Evolutionary conservation across 2,329 filamentous ascomycete genomes (phyloP), one percentile per base, ranked within the genome.

Genomic region (Plenodomus biglobosus): DNA sequence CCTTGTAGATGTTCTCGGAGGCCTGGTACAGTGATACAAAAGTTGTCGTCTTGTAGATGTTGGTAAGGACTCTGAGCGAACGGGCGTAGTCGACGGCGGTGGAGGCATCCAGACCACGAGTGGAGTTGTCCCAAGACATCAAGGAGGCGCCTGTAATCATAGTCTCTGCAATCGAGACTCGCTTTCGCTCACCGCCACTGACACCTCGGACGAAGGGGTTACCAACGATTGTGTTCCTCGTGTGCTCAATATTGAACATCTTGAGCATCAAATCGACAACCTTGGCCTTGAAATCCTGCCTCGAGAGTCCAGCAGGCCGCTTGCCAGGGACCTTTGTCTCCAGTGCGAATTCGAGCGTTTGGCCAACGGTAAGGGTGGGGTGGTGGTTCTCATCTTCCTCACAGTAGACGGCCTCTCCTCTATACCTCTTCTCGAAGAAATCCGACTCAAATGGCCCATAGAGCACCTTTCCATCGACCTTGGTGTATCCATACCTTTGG

Each of bases 181-280:
- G 85, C 74, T 90, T 90, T 46, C 87, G 78, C 73, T 92, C 89
- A 46, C 86, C 88, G 53, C 88, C 90, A 38, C 85, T 90, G 0
- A 95, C 80, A 68, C 90, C 91, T 7, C 61, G 85, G 17, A 94
- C 81, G 54, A 92, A 90, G 1, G 84, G 82, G 54, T 94, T 87
- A 7, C 92, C 92, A 20, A 96, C 90, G 22, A 92, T 84, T 0
- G 92, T 96, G 66, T 91, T 82, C 42, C 84, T 81, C 0, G 90
- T 95, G 70, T 96, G 90, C 69, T 92, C 87, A 44, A 96, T 95
- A 66, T 92, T 94, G 78, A 96, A 95, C 88, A 95, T 94, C 65
- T 89, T 90, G 42, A 96, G 77, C 50, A 96, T 78, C 62, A 86
- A 82, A 16, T 83, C 80, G 52, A 92, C 76, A 48, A 95, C 84